Evolutionary conservation across 2,329 filamentous ascomycete species (phyloP).

Genomic region (Chalara sp.): DNA sequence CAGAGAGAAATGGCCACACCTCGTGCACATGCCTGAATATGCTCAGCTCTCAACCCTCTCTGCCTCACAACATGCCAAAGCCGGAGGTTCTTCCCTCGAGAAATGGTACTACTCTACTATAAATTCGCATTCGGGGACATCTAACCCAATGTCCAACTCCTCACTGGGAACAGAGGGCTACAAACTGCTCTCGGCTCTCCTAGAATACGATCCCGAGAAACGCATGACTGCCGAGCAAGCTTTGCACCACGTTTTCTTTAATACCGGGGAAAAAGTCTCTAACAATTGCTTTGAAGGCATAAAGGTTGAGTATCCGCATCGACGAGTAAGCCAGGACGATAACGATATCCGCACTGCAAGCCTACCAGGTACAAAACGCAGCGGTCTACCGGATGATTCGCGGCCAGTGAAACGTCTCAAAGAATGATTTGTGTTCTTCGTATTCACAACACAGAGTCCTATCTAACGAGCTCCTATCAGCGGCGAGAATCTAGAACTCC

Average conservation of each 20-base stretch:
- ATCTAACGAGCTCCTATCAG: not conserved
- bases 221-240: constrained; percentile 83
- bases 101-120: constrained; percentile 74
- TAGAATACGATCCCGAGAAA: constrained; percentile 90
- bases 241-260: constrained; percentile 87
- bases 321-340: constrained; percentile 88
- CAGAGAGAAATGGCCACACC: constrained; percentile 81
- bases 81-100: constrained; percentile 48
- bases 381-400: constrained; percentile 75
- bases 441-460: not conserved
- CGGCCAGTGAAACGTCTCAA: constrained; percentile 57
- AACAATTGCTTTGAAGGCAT: constrained; percentile 88
- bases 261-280: constrained; percentile 58
- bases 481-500: not conserved
- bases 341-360: constrained; percentile 92
- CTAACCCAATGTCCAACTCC: constrained; percentile 36
- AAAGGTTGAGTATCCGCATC: constrained; percentile 81
- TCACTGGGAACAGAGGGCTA: constrained; percentile 72
- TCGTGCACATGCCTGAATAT: constrained; percentile 84
- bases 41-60: constrained; percentile 56
- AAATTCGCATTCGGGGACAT: constrained; percentile 47
- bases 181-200: constrained; percentile 69
- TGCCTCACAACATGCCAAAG: constrained; percentile 34
- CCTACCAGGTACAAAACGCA: constrained; percentile 84
- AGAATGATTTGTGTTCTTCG: constrained; percentile 32